Base-by-base conservation (phyloP, 345 rosid species). In the Rhizophora apiculata region DNA sequence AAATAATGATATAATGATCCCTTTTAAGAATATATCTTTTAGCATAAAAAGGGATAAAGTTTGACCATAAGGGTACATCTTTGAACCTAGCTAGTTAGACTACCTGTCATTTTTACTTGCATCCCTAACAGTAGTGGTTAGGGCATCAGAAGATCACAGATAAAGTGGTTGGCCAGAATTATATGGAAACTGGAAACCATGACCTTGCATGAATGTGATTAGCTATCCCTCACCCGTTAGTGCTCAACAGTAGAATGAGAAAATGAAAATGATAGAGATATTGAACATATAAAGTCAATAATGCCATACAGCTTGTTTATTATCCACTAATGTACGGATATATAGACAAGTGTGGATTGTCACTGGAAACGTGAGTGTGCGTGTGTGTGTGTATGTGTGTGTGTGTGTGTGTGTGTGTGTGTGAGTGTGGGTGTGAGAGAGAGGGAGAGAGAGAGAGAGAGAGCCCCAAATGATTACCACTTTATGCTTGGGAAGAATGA, bases 101-200 rank as follows among this genome's bases (percentile, higher is more conserved):
- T 53, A 24, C 8, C 31, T 22, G 24, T 21, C 6, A n/a, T 8
- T 58, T 52, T 19, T 20, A 16, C 30, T 9, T 13, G 49, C 49
- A 43, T 43, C 18, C 2, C 49, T 43, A 36, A 46, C 61, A 54
- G 22, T 43, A 27, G 58, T 29, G 58, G 65, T 51, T 13, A 43
- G 18, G 49, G 49, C 49, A 43, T 43, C 49, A 43, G 60, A 39
- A 43, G 27, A 49, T 16, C 22, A 63, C 51, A 32, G 6, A 66
- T 46, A 29, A 54, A 67, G 66, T 72, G 49, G 67, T 1, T 32
- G 60, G 30, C 55, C 36, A 70, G 18, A 22, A 60, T 24, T 39
- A 20, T 71, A 46, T 36, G 48, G 68, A 62, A 69, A 74, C 79
- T 78, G 81, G 77, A 78, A 53, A 36, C 31, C 76, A 80, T 20